Evolutionary conservation across 2,329 filamentous ascomycete genomes (phyloP).

Genomic region (Hypoxylon sp.): DNA sequence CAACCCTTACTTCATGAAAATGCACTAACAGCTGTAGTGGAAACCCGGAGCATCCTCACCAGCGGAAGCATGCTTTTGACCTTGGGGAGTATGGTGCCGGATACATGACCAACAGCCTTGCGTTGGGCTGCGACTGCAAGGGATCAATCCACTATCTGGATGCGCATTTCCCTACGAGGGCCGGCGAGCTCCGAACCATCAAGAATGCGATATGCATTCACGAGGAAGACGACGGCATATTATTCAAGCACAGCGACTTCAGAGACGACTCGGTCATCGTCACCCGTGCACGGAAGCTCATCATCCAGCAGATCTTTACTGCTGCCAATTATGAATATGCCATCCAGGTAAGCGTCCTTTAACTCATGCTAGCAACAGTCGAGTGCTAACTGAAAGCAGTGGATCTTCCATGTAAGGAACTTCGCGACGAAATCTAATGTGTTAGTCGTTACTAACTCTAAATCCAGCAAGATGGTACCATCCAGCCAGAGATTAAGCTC

Average conservation of each 20-base stretch:
- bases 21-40: slow-evolving; percentile 60
- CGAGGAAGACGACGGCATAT: slow-evolving; percentile 90
- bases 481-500: slow-evolving; percentile 92
- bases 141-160: slow-evolving; percentile 93
- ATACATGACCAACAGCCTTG: slow-evolving; percentile 85
- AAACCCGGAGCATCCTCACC: slow-evolving; percentile 84
- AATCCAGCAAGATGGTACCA: slow-evolving; percentile 81
- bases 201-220: slow-evolving; percentile 97
- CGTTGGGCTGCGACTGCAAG: slow-evolving; percentile 88
- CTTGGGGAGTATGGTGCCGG: slow-evolving; percentile 85
- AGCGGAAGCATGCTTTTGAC: slow-evolving; percentile 86
- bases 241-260: slow-evolving; percentile 97
- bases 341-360: slow-evolving; percentile 56
- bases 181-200: slow-evolving; percentile 82
- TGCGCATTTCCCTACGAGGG: slow-evolving; percentile 84
- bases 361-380: background rate
- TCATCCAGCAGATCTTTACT: slow-evolving; percentile 93
- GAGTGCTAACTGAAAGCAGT: slow-evolving; percentile 72
- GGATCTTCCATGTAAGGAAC: slow-evolving; percentile 79
- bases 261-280: slow-evolving; percentile 89
- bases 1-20: background rate
- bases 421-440: background rate
- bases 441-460: slow-evolving; percentile 38
- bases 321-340: slow-evolving; percentile 96
- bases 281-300: slow-evolving; percentile 86